Base-by-base conservation (phyloP, 371 early-diverging fungal species). In the Vairimorpha ceranae region DNA sequence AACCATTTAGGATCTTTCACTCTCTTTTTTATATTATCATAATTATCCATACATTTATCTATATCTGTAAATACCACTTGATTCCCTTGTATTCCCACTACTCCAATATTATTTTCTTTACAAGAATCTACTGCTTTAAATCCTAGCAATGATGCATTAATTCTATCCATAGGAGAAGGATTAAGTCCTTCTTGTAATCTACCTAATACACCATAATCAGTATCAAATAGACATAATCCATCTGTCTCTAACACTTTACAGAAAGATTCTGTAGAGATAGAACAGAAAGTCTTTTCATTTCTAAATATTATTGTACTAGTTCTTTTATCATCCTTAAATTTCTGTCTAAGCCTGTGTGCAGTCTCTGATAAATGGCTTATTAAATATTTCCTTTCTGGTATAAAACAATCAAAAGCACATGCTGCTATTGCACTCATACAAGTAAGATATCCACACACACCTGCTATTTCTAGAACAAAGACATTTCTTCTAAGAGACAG, bases 401-500 rank as follows among this genome's bases (percentile, higher is more conserved):
- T 94, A 83, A 96, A 96, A 17, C 89, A 87, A 0, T 89, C 89
- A 27, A 91, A 91, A 0, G 99, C 95, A 64, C 94, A 96, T 10
- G 89, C 85, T 25, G 86, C 90, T 21, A 96, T 86, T 19, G 93
- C 96, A 30, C 90, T 90, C 80, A 93, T 84, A 2, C 90, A 88
- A 6, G 96, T 91, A 70, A 98, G 85, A 82, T 90, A 96, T 1
- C 98, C 98, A 80, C 91, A 90, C 58, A 94, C 95, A 61, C 96
- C 95, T 77, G 93, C 93, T 29, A 94, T 92, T 85, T 97, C 99
- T 21, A 97, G 91, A 14, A 97, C 89, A 87, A 95, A 94, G 12
- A 94, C 93, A 38, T 92, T 88, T 61, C 90, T 90, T 75, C 92
- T 87, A 45, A 89, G 88, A 19, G 94, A 90, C 15, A 89, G 88